phyloP scores from a whole-genome alignment of 768 basidiomycete species.

The Serendipita indica region DNA sequence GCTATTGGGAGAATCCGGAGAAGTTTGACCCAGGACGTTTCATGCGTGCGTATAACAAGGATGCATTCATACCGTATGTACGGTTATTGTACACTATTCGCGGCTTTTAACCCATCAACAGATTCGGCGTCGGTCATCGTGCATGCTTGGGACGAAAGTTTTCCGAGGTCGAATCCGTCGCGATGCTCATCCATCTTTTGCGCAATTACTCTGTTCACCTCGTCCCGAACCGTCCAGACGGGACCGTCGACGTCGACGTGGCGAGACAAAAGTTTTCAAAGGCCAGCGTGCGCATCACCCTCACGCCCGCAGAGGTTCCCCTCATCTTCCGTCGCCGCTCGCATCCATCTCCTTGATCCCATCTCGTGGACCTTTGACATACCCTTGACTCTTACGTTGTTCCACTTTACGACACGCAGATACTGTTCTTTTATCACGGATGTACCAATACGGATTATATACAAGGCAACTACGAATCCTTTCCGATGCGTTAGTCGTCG shows the following conservation, averaged over 20 bases:
- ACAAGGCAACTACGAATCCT: neutral
- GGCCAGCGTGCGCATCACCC: conserved; percentile 6
- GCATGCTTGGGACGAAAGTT: conserved; percentile 8
- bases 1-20: conserved; percentile 7
- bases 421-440: too few species aligned
- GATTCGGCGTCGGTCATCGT: conserved; percentile 7
- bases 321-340: neutral
- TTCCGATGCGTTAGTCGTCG: neutral
- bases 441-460: too few species aligned
- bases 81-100: neutral
- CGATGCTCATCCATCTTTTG: neutral
- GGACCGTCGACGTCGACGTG: neutral
- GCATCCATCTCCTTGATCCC: neutral
- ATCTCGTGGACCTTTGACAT: neutral
- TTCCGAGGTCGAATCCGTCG: conserved; percentile 7
- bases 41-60: conserved; percentile 6
- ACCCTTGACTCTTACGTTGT: neutral
- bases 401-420: too few species aligned
- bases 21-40: conserved; percentile 4
- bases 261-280: neutral
- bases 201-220: neutral
- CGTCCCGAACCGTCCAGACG: neutral
- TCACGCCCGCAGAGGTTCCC: neutral
- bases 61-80: conserved; percentile 5
- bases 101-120: neutral